These are phyloP conservation scores for Bipolaris bicolor DNA, from an alignment of 2,329 filamentous ascomycete genomes.

Conservation along the genomic window DNA sequence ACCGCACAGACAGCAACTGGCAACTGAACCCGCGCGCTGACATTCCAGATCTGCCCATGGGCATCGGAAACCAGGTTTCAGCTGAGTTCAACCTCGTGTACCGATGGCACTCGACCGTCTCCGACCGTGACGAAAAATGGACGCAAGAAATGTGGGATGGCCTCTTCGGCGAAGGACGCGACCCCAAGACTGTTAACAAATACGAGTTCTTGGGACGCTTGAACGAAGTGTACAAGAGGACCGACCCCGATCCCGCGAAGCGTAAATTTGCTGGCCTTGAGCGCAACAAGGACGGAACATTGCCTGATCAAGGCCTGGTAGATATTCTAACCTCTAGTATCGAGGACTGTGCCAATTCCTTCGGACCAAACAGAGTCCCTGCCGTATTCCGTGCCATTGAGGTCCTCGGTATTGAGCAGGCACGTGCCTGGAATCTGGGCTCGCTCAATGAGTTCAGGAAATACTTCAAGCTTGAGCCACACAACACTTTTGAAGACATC, in stretches of 20 bases:
- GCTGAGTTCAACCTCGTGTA: slow-evolving; percentile 91
- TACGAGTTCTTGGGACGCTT: slow-evolving; percentile 68
- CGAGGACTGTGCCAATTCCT: slow-evolving; percentile 72
- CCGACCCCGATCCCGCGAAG: slow-evolving; percentile 70
- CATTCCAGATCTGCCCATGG: slow-evolving; percentile 68
- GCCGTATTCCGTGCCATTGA: slow-evolving; percentile 76
- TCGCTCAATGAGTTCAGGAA: slow-evolving; percentile 85
- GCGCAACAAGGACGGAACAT: slow-evolving; percentile 70
- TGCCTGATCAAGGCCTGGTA: slow-evolving; percentile 77
- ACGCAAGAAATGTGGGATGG: slow-evolving; percentile 63
- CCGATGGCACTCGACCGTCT: slow-evolving; percentile 83
- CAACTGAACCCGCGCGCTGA: slow-evolving; percentile 77
- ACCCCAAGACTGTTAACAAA: slow-evolving; percentile 60
- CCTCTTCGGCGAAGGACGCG: slow-evolving; percentile 56
- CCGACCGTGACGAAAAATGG: slow-evolving; percentile 78
- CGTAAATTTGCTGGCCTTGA: slow-evolving; percentile 71
- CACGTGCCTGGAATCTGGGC: slow-evolving; percentile 76
- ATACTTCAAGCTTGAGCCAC: slow-evolving; percentile 77
- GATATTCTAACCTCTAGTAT: slow-evolving; percentile 71
- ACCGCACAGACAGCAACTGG: slow-evolving; percentile 77
- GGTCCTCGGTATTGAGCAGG: slow-evolving; percentile 79
- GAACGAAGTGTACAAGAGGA: slow-evolving; percentile 64
- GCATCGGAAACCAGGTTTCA: slow-evolving; percentile 81
- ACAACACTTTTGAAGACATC: slow-evolving; percentile 82
- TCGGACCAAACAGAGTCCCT: slow-evolving; percentile 71